These are phyloP conservation scores for Zea luxurians DNA, from an alignment of 176 grass and related monocot species.

Conservation along the genomic window DNA sequence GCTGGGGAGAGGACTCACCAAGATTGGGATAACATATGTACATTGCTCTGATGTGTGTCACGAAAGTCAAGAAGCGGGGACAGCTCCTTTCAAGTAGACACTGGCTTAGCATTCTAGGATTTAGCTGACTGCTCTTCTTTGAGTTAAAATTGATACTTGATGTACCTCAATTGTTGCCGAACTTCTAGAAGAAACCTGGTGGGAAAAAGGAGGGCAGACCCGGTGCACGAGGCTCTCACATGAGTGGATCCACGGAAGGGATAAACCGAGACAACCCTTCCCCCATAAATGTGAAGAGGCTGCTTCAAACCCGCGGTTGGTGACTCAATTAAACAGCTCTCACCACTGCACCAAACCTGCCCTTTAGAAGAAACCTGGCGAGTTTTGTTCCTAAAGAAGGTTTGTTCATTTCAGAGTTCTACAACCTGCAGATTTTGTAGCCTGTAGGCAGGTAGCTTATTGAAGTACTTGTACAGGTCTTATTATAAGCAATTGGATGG, in stretches of 20 bases:
- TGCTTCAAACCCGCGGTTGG: too few relatives aligned
- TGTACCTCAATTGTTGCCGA: neutral
- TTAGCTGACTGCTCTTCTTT: slow-evolving; percentile 13
- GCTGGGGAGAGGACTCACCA: slow-evolving; percentile 36
- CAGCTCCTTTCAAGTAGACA: slow-evolving; percentile 11
- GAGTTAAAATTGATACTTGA: slow-evolving; percentile 7
- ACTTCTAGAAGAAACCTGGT: slow-evolving; percentile 10
- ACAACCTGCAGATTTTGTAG: neutral
- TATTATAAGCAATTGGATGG: neutral
- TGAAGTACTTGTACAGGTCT: neutral
- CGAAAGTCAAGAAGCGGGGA: slow-evolving; percentile 5
- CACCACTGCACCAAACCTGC: too few relatives aligned
- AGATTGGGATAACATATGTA: slow-evolving; percentile 34
- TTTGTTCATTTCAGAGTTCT: neutral
- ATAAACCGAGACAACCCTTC: too few relatives aligned
- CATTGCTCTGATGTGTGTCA: slow-evolving; percentile 35
- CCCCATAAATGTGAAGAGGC: too few relatives aligned
- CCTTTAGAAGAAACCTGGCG: slow-evolving; percentile 4
- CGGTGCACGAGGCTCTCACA: too few relatives aligned
- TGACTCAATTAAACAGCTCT: too few relatives aligned
- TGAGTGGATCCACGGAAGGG: too few relatives aligned
- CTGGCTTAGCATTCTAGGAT: slow-evolving; percentile 5
- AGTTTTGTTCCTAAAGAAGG: slow-evolving; percentile 16
- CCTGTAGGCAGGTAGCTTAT: neutral
- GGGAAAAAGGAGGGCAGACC: neutral